Evolutionary conservation across 108 stramenopile species (phyloP), one percentile per base, ranked within the genome.

Genomic region (Hondaea fermentalgiana): DNA sequence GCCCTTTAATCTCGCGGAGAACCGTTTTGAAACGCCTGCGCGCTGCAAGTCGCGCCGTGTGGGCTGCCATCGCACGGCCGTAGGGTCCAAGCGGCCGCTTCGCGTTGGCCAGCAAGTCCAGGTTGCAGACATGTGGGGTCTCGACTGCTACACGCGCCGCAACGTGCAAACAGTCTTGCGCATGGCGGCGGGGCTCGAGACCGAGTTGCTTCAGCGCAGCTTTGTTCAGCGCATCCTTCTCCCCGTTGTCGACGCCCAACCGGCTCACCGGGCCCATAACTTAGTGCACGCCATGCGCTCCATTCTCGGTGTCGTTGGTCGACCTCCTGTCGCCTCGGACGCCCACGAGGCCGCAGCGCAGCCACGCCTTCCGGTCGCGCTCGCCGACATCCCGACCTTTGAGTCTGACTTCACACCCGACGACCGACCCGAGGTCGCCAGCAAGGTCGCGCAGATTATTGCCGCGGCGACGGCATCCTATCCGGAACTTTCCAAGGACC

Each of bases 141-240:
- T 90, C 35, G 90, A 90, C 44, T 59, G 90, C 47, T 88, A 90
- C 47, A 90, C 90, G 21, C 60, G 88, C 8, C 51, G 59, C 49
- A 90, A 88, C 59, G 57, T 90, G 29, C 59, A 88, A 23, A 60
- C 45, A 0, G 53, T 45, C 10, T 60, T 57, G 44, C 59, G 57
- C 42, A 88, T 58, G 58, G 89, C 55, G 43, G 23, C 43, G 25
- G 83, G 57, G 19, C 21, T 57, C 3, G 28, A 44, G 25, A 47
- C 42, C 71, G 64, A 60, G n/a, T 12, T 14, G 14, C 16, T 23
- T 5, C 76, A 83, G 4, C 76, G 76, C 45, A 12, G 10, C 10
- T 90, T 88, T 29, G 35, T 90, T 8, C 58, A 90, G 88, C 60
- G 49, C 21, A n/a, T 43, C 25, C 60, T 90, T 19, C 44, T 90